Evolutionary conservation across 1,139 yeast species (phyloP), one percentile per base, ranked within the genome.

Genomic region (Diutina sp.): DNA sequence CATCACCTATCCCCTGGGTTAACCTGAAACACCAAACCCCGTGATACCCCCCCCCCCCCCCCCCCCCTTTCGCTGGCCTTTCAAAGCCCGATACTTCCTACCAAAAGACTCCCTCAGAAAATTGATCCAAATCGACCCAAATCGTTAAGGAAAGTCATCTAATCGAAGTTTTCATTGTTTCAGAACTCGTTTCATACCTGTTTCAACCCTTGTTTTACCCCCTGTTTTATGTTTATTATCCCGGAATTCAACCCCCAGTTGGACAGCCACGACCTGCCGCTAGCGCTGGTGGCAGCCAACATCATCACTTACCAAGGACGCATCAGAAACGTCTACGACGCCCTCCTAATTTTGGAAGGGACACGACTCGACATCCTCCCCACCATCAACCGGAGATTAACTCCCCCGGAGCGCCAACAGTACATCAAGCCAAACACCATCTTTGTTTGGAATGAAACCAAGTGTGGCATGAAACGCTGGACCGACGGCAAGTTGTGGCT

Each of bases 401-500:
- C 82, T n/a, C 83, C 79, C 18, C 69, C 72, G 46, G 89, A 85
- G 65, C 71, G 90, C 4, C n/a, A 8, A 25, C 67, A 71, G 41
- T 69, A 67, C 56, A 84, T 85, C 54, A 69, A 69, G 25, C 76
- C 82, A 16, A 87, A 88, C n/a, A 74, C 84, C 1, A 78, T 85
- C 1, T 85, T 82, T 62, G 79, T 84, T 3, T 85, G 90, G 90
- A 84, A 82, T 64, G 90, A 85, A 66, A 73, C 78, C 28, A 84
- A 81, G 61, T 82, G 89, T 56, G 87, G 84, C 18, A 85, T 85
- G 83, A 78, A 83, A 61, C 70, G 90, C 50, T 85, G 91, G 91
- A 85, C 91, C 1, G 91, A 85, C 64, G 89, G 90, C 46, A 77
- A 77, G 61, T 73, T 79, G 48, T 85, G 90, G 90, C 77, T 84